A percentile compares a stretch with the other conserved stretches of the same genome.
Conservation (phyloP, 345 rosid species). For the Bruguiera parviflora region DNA sequence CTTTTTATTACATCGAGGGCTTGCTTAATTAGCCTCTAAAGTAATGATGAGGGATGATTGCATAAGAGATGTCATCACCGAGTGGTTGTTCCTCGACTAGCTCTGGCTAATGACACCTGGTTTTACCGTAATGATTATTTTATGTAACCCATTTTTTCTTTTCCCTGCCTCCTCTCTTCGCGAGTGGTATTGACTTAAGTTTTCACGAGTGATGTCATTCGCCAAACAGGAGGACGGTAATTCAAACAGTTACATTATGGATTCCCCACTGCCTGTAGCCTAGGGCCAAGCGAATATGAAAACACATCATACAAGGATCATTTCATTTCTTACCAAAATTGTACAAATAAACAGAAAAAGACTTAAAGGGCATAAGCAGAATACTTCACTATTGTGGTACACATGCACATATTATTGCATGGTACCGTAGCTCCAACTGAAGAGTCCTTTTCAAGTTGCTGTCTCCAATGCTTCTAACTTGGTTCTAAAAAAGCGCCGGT, state of each 20-base stretch:
- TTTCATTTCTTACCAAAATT: background rate
- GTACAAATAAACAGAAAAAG: conserved; percentile 7
- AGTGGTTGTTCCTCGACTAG: too few relatives aligned
- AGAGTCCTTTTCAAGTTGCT: conserved; percentile 16
- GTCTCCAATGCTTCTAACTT: conserved; percentile 7
- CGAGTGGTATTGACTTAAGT: too few relatives aligned
- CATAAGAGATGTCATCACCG: too few relatives aligned
- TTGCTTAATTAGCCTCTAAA: too few relatives aligned
- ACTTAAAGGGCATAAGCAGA: conserved; percentile 10
- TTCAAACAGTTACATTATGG: background rate
- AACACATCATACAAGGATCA: background rate
- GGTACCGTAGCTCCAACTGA: background rate
- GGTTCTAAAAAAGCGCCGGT: background rate
- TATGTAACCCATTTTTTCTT: too few relatives aligned
- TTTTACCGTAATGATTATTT: too few relatives aligned
- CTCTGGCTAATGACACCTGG: too few relatives aligned
- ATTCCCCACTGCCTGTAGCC: background rate
- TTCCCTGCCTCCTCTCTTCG: too few relatives aligned
- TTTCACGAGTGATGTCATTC: too few relatives aligned
- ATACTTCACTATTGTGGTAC: background rate
- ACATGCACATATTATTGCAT: background rate
- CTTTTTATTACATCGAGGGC: too few relatives aligned
- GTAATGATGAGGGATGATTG: too few relatives aligned
- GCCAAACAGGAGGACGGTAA: background rate
- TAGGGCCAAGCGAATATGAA: conserved; percentile 12